Percentiles rank a stretch among this genome's conserved stretches.
Evolutionary conservation across 2,329 filamentous ascomycete genomes (phyloP).

Genomic region (Cercospora janseana): DNA sequence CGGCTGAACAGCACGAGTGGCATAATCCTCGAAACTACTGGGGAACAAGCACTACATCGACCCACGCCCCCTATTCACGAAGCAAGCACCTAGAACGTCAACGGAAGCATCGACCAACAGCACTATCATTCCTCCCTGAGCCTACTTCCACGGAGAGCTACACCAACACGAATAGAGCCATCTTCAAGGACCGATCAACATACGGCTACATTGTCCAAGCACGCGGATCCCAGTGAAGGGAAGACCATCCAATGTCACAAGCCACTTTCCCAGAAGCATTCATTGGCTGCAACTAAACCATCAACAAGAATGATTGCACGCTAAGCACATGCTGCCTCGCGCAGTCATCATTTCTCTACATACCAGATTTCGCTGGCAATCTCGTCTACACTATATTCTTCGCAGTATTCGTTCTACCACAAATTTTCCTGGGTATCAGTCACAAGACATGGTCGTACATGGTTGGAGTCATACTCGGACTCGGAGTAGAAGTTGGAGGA

Average conservation of each 20-base stretch:
- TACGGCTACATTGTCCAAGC: too few relatives aligned
- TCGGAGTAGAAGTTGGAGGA: conserved; percentile 54
- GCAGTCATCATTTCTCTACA: conserved; percentile 52
- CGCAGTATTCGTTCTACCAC: conserved; percentile 48
- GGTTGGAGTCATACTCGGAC: conserved; percentile 49
- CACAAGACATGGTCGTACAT: conserved; percentile 58
- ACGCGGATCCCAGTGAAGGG: too few relatives aligned
- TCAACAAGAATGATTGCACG: conserved; percentile 27
- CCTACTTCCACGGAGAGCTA: too few relatives aligned
- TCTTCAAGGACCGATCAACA: too few relatives aligned
- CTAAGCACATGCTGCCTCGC: conserved; percentile 35
- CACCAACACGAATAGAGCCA: too few relatives aligned
- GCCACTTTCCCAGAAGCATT: neutral
- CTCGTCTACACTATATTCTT: conserved; percentile 55
- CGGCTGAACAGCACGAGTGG: too few relatives aligned
- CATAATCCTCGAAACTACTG: too few relatives aligned
- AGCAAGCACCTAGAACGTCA: too few relatives aligned
- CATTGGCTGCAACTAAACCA: conserved; percentile 25
- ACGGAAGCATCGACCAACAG: too few relatives aligned
- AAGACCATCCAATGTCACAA: neutral
- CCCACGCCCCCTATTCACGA: too few relatives aligned
- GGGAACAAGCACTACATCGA: too few relatives aligned
- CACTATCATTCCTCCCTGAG: too few relatives aligned
- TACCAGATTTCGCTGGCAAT: conserved; percentile 46
- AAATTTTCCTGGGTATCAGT: conserved; percentile 50